Percentiles rank a stretch among this genome's conserved stretches.
phyloP scores from a whole-genome alignment of 805 yeast species.

The Metschnikowia corniflorae region DNA sequence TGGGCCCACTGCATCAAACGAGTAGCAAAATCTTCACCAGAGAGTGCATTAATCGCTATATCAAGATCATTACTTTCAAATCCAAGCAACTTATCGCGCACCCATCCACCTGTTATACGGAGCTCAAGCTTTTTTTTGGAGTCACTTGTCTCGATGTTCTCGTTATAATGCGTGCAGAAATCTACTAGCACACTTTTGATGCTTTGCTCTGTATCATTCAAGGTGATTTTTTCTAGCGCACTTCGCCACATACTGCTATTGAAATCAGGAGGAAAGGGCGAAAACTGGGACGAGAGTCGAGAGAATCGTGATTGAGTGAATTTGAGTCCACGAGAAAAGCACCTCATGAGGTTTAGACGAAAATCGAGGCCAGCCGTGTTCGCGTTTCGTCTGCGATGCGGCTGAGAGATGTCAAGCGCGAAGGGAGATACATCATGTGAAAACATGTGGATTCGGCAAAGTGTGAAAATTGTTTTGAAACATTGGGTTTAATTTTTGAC shows the following conservation, averaged over 20 bases:
- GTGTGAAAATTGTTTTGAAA: too few relatives aligned
- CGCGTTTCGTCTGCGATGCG: too few relatives aligned
- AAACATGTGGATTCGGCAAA: too few relatives aligned
- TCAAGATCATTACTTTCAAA: conserved; percentile 82
- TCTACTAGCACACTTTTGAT: conserved; percentile 40
- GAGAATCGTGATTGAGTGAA: background rate
- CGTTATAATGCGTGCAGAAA: conserved; percentile 38
- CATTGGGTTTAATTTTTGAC: too few relatives aligned
- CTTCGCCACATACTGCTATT: background rate
- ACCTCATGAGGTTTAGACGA: conserved; percentile 1
- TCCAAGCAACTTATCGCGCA: conserved; percentile 86
- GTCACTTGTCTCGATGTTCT: conserved; percentile 1
- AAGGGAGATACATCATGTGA: too few relatives aligned
- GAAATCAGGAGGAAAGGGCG: conserved; percentile 1
- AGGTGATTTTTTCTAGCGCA: conserved; percentile 18
- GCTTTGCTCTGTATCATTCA: conserved; percentile 41
- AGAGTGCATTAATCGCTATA: conserved; percentile 77
- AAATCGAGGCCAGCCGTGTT: too few relatives aligned
- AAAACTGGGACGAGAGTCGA: background rate
- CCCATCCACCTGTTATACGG: conserved; percentile 98
- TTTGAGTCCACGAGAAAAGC: background rate
- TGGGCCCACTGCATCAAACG: conserved; percentile 51
- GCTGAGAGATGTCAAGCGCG: too few relatives aligned
- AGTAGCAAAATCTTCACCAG: conserved; percentile 84
- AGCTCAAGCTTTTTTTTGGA: conserved; percentile 40